A percentile compares a stretch with the other conserved stretches of the same genome.
Evolutionary conservation across 257 asterid genomes (phyloP).

Genomic region (Plantago elongata): DNA sequence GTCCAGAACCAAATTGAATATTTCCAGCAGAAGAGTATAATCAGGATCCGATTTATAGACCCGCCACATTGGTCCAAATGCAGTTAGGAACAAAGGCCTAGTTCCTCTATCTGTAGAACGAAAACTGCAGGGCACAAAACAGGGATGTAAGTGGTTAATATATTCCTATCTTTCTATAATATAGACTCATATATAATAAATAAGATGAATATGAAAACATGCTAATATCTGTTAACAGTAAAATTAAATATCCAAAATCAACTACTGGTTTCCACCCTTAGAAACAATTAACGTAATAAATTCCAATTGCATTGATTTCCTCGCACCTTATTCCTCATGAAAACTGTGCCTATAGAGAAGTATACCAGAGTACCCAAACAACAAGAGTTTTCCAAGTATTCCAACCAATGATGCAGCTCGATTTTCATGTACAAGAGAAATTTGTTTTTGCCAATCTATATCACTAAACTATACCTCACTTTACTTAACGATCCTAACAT

Average conservation of each 20-base stretch:
- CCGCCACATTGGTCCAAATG: conserved; percentile 39
- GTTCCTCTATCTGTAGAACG: conserved; percentile 21
- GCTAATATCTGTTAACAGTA: not conserved
- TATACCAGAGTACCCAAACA: not conserved
- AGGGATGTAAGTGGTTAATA: conserved; percentile 10
- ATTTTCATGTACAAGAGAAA: too few species aligned
- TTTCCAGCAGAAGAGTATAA: conserved; percentile 35
- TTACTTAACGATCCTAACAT: too few species aligned
- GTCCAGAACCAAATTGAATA: conserved; percentile 26
- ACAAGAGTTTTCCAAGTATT: not conserved
- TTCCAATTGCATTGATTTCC: not conserved
- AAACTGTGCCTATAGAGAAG: not conserved
- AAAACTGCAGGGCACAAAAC: conserved; percentile 24
- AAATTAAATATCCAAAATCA: not conserved
- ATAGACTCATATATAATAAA: not conserved
- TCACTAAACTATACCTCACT: too few species aligned
- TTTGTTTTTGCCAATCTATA: too few species aligned
- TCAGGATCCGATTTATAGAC: conserved; percentile 33
- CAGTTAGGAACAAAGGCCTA: conserved; percentile 25
- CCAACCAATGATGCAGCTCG: not conserved
- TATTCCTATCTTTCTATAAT: not conserved
- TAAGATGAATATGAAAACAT: not conserved
- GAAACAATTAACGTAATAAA: not conserved
- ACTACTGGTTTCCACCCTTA: conserved; percentile 1
- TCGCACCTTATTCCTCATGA: not conserved